phyloP scores from a whole-genome alignment of 495 filamentous ascomycete species.

The Penicillium paxilli region DNA sequence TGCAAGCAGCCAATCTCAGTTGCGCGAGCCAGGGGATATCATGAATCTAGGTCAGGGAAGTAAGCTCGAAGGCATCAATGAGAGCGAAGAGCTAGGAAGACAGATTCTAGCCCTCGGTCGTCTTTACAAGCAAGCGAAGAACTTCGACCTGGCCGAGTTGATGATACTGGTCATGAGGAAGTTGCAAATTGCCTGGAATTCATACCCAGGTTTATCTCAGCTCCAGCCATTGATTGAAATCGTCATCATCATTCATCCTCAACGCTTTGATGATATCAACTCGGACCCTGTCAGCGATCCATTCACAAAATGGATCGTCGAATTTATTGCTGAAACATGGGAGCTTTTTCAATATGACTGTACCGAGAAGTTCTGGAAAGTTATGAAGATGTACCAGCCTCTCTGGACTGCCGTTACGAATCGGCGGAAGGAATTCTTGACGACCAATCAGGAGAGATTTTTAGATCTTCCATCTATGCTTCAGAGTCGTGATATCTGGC shows the following conservation, averaged over 20 bases:
- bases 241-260: background rate
- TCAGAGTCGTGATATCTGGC: slow-evolving; percentile 10
- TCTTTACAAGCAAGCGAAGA: slow-evolving; percentile 9
- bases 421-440: background rate
- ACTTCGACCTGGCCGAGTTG: slow-evolving; percentile 1
- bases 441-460: slow-evolving; percentile 3
- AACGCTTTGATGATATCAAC: no score
- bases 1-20: background rate
- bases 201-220: slow-evolving; percentile 12
- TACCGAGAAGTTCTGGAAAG: slow-evolving; percentile 2
- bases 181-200: slow-evolving; percentile 27
- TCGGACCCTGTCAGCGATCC: slow-evolving; percentile 6
- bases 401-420: slow-evolving; percentile 5
- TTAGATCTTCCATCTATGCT: slow-evolving; percentile 4
- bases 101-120: slow-evolving; percentile 8
- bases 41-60: background rate
- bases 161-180: slow-evolving; percentile 13
- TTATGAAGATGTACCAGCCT: background rate
- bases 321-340: slow-evolving; percentile 16
- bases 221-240: slow-evolving; percentile 9
- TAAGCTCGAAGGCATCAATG: background rate
- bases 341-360: slow-evolving; percentile 11
- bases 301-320: slow-evolving; percentile 17
- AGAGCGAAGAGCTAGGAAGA: background rate
- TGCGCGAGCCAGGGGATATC: background rate